A percentile compares a stretch with the other conserved stretches of the same genome.
Evolutionary conservation across 75 land plant genomes (phyloP).

Genomic region (Pinus albicaulis): DNA sequence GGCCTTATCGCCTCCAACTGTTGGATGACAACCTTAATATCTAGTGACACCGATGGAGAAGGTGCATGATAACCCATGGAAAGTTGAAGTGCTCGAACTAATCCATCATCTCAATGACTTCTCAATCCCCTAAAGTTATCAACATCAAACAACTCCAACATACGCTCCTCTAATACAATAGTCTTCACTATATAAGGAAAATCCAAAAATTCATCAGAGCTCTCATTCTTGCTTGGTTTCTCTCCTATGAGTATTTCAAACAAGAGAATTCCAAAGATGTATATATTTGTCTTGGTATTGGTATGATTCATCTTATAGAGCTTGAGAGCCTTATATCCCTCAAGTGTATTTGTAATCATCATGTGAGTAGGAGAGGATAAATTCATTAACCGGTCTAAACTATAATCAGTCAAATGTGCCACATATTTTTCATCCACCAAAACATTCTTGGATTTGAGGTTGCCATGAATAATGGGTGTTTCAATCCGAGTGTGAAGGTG

Average conservation of each 20-base stretch:
- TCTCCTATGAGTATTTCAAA: constrained; percentile 22
- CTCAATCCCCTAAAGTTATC: constrained; percentile 17
- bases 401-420: too few species aligned
- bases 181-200: constrained; percentile 23
- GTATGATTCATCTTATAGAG: constrained; percentile 15
- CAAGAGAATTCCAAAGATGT: constrained; percentile 20
- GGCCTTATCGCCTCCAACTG: too few species aligned
- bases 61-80: constrained; percentile 87
- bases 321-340: constrained; percentile 25
- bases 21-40: constrained; percentile 24
- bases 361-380: constrained; percentile 6
- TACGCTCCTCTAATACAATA: constrained; percentile 25
- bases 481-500: constrained; percentile 19
- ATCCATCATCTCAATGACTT: constrained; percentile 35
- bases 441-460: too few species aligned
- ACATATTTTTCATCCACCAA: too few species aligned
- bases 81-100: constrained; percentile 55
- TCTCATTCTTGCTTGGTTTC: constrained; percentile 7
- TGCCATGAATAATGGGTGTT: background rate
- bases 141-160: constrained; percentile 23
- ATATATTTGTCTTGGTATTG: too few species aligned
- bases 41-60: constrained; percentile 57
- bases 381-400: constrained; percentile 7
- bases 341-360: constrained; percentile 15
- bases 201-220: constrained; percentile 13